Conservation (phyloP, 768 basidiomycete genomes). For the Tephrocybe sp. region DNA sequence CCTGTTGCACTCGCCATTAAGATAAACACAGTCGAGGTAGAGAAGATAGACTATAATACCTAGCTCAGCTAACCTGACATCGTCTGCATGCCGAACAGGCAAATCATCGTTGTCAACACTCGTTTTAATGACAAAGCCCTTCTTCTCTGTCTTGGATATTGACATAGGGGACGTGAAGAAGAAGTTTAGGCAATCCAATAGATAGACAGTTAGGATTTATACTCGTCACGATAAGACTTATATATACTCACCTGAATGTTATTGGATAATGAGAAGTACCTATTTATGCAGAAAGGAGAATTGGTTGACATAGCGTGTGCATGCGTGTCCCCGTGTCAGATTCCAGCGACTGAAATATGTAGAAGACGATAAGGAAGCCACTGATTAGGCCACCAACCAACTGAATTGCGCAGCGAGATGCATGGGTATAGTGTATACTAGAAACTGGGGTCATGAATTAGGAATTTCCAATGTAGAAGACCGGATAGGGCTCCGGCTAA, state of each 20-base stretch:
- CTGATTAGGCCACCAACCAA: no score
- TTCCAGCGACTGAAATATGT: background rate
- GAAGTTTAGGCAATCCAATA: no score
- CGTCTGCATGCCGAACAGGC: background rate
- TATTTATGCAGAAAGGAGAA: background rate
- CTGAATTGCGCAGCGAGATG: no score
- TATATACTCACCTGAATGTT: no score
- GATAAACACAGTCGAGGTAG: background rate
- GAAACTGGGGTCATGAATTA: no score
- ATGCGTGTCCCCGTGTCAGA: background rate
- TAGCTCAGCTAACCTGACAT: background rate
- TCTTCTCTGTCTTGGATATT: background rate
- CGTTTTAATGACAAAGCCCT: background rate
- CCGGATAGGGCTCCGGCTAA: no score
- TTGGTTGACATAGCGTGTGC: background rate
- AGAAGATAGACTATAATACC: background rate
- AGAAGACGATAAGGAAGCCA: no score
- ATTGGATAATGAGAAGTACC: background rate
- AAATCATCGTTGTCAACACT: background rate
- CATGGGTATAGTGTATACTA: no score
- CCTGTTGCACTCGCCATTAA: background rate
- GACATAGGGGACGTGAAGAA: background rate
- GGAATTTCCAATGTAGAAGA: no score
- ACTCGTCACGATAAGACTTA: no score
- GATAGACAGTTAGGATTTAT: no score